These are phyloP conservation scores for Cyanidiococcus yangmingshanensis DNA, from an alignment of 23 red algal species.

Conservation along the genomic window DNA sequence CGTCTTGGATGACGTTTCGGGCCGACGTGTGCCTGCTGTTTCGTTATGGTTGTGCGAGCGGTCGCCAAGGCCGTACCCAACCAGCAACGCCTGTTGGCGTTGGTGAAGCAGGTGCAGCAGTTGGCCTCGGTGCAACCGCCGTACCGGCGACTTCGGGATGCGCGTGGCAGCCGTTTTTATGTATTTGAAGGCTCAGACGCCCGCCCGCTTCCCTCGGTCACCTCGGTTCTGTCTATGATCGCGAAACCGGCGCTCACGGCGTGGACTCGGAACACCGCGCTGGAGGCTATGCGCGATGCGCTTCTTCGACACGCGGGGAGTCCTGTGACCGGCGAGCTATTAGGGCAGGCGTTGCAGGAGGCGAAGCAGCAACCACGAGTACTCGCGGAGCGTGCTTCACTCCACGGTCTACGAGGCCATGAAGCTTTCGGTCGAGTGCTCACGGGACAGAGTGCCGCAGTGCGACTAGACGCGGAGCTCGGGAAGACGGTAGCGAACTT, in stretches of 20 bases:
- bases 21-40: too few species aligned
- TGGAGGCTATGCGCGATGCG: slow-evolving; percentile 7
- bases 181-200: neutral
- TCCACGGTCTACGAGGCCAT: neutral
- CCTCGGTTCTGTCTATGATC: neutral
- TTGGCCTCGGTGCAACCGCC: neutral
- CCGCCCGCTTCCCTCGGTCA: slow-evolving; percentile 11
- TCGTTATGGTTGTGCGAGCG: neutral
- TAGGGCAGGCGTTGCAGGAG: slow-evolving; percentile 1
- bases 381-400: neutral
- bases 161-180: neutral
- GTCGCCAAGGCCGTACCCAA: neutral
- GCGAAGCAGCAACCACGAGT: neutral
- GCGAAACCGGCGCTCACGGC: slow-evolving; percentile 14
- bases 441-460: neutral
- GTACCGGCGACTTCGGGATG: neutral
- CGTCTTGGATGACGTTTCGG: too few species aligned
- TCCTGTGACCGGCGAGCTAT: neutral
- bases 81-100: neutral
- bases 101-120: neutral
- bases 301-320: neutral
- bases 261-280: slow-evolving; percentile 9
- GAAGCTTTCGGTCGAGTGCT: slow-evolving; percentile 4
- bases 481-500: neutral
- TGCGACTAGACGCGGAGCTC: neutral